Percentiles rank a stretch among this genome's conserved stretches.
Conservation (phyloP, 768 basidiomycete species). For the Tulasnella sp. region DNA sequence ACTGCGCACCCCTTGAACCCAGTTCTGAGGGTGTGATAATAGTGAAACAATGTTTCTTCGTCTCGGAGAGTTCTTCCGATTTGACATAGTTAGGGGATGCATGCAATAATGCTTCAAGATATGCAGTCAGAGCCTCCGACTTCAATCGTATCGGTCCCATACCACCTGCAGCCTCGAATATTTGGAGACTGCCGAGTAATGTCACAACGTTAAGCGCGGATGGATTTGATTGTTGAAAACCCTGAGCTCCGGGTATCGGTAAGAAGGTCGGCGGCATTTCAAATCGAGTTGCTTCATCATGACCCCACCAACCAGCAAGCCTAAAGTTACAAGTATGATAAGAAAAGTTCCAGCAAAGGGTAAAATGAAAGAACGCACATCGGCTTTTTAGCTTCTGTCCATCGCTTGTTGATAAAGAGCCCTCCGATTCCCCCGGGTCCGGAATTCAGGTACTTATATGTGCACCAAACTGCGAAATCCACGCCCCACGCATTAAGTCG, state of each 20-base stretch:
- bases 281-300: slow-evolving; percentile 76
- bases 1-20: slow-evolving; percentile 64
- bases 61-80: slow-evolving; percentile 5
- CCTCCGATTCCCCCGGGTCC: slow-evolving; percentile 98
- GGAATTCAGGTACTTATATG: slow-evolving; percentile 95
- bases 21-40: slow-evolving; percentile 75
- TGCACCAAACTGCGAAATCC: slow-evolving; percentile 98
- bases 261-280: slow-evolving; percentile 74
- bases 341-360: slow-evolving; percentile 2
- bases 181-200: slow-evolving; percentile 67
- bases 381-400: slow-evolving; percentile 48
- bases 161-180: slow-evolving; percentile 70
- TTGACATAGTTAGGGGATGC: slow-evolving; percentile 49
- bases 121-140: slow-evolving; percentile 53
- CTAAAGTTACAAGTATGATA: slow-evolving; percentile 31
- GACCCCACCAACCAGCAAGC: slow-evolving; percentile 97
- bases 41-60: slow-evolving; percentile 50
- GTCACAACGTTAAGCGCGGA: slow-evolving; percentile 66
- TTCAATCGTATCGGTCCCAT: slow-evolving; percentile 54
- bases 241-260: slow-evolving; percentile 80
- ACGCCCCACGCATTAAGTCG: slow-evolving; percentile 84
- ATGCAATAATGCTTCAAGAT: slow-evolving; percentile 51
- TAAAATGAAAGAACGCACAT: slow-evolving; percentile 33
- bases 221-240: slow-evolving; percentile 94
- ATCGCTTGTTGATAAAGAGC: slow-evolving; percentile 74